Conservation (phyloP, 2,329 filamentous ascomycete species). For the Teratosphaeria destructans region DNA sequence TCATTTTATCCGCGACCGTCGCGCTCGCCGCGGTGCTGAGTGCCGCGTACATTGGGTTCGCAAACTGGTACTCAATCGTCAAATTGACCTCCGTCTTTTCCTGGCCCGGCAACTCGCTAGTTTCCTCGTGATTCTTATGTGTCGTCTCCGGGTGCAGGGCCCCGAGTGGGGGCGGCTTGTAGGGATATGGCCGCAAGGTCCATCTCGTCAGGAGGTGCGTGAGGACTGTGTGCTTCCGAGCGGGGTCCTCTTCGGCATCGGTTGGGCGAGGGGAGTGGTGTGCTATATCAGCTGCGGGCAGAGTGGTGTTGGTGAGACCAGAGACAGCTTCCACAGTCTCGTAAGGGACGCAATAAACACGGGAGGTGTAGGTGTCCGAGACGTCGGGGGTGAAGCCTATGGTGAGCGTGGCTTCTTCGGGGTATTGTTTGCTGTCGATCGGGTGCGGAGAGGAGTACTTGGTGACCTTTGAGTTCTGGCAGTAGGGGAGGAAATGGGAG, state of each 20-base stretch:
- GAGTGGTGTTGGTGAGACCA: constrained; percentile 43
- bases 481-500: constrained; percentile 83
- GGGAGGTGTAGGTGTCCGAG: constrained; percentile 72
- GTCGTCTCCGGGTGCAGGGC: constrained; percentile 21
- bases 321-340: constrained; percentile 67
- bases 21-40: constrained; percentile 73
- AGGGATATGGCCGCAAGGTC: constrained; percentile 45
- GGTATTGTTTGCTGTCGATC: constrained; percentile 45
- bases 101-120: constrained; percentile 27
- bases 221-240: constrained; percentile 40
- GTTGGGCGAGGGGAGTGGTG: constrained; percentile 31
- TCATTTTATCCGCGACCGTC: constrained; percentile 78
- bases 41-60: constrained; percentile 76
- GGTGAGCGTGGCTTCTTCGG: constrained; percentile 65
- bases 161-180: constrained; percentile 34
- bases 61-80: constrained; percentile 70
- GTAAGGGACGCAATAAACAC: constrained; percentile 65
- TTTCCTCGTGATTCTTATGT: constrained; percentile 29
- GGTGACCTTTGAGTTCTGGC: constrained; percentile 66
- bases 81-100: constrained; percentile 64
- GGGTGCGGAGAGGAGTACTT: constrained; percentile 49
- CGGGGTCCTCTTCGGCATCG: constrained; percentile 28
- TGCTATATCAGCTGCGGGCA: constrained; percentile 29
- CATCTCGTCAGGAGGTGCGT: constrained; percentile 60
- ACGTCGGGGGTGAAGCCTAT: constrained; percentile 76